These are phyloP conservation scores for Jatropha curcas DNA, from an alignment of 345 rosid genomes.

Conservation along the genomic window DNA sequence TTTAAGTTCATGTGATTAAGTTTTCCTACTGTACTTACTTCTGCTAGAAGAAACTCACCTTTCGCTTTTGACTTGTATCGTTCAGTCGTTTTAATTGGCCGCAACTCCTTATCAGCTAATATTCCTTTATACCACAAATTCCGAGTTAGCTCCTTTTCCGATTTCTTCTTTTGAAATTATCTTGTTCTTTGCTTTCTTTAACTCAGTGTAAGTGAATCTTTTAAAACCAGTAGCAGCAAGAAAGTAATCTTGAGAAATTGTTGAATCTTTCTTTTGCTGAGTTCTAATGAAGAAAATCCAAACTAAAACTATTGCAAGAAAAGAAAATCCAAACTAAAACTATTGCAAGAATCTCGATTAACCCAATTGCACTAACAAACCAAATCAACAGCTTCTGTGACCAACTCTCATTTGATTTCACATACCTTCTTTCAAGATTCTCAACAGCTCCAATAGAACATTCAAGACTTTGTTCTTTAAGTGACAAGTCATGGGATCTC, in stretches of 20 bases:
- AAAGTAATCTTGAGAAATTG: conserved; percentile 1
- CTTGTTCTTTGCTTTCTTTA: conserved; percentile 29
- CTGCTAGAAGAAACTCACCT: conserved; percentile 8
- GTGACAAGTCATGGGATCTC: neutral
- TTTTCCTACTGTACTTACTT: conserved; percentile 8
- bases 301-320: conserved; percentile 26
- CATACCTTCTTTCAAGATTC: neutral
- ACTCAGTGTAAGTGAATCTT: conserved; percentile 27
- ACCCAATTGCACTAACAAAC: conserved; percentile 30
- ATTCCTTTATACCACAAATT: conserved; percentile 29
- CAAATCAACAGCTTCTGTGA: conserved; percentile 30
- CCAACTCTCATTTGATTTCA: neutral
- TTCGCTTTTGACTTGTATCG: conserved; percentile 1
- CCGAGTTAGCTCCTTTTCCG: conserved; percentile 30
- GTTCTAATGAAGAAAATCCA: conserved; percentile 17
- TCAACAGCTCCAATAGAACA: neutral
- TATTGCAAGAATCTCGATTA: conserved; percentile 28
- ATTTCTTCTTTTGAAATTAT: conserved; percentile 28
- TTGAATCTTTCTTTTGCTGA: neutral
- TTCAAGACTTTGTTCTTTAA: neutral
- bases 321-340: conserved; percentile 21
- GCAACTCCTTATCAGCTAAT: conserved; percentile 14
- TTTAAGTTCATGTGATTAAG: conserved; percentile 11
- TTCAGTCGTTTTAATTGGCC: conserved; percentile 6
- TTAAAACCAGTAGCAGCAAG: conserved; percentile 26